Base-by-base conservation (phyloP, 2,329 filamentous ascomycete species). In the Beauveria varroae region DNA sequence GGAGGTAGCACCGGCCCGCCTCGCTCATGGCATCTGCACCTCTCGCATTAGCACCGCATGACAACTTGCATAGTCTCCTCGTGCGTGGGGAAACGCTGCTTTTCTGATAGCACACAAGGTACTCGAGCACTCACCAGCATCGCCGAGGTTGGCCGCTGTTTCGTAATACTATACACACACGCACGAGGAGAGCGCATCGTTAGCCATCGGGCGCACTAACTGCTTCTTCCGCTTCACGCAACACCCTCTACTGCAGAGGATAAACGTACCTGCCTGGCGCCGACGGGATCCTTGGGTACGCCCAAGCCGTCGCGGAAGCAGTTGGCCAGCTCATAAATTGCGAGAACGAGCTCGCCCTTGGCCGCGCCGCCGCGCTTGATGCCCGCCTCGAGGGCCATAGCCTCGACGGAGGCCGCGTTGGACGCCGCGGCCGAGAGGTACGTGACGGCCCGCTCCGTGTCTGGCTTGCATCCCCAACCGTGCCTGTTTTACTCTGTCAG, bases 241-340 rank as follows among this genome's bases (percentile, higher is more conserved):
- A 37, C 34, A 37, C 34, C 3, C 44, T 20, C n/a, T 12, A 24
- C 2, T 43, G 3, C 18, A 46, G 10, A 6, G 12, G 9, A 16
- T 8, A 16, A 14, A 73, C 80, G 68, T 68, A 86, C 84, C 78
- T 86, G 83, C 73, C 87, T 86, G 55, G 95, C 95, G 52, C 95
- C 95, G 57, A 91, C 81, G 41, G 92, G 84, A 73, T 99, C 95
- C 71, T 90, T 90, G 64, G 85, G 81, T 55, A 96, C 88, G 54
- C 95, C 95, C 93, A 93, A 98, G 60, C 92, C 95, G 73, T 98
- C 86, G 64, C 95, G 87, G 79, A 97, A 98, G 76, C 86, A 93
- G 74, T 95, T 95, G 60, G 88, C 91, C 69, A 99, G 79, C 79
- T 99, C 95, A 70, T 95, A 98, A 65, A 99, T 98, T 63, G 95